Evolutionary conservation across 306 rosid genomes (phyloP).

Genomic region (Gastrolobium bilobum): DNA sequence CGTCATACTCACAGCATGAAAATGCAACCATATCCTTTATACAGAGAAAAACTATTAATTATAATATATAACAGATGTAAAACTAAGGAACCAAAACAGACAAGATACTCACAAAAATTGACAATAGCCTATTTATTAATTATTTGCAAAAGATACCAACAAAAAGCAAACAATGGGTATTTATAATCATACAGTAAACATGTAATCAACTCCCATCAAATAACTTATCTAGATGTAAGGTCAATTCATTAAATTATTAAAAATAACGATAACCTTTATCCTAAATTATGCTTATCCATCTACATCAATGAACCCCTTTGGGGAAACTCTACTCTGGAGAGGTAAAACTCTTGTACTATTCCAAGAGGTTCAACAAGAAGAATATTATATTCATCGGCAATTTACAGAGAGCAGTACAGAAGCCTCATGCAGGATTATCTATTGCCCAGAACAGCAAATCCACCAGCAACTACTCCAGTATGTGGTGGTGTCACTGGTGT

Average conservation of each 20-base stretch:
- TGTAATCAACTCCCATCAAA: slow-evolving; percentile 31
- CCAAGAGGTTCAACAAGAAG: slow-evolving; percentile 19
- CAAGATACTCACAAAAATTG: slow-evolving; percentile 4
- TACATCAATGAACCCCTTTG: background rate
- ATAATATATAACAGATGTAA: slow-evolving; percentile 28
- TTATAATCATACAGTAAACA: slow-evolving; percentile 23
- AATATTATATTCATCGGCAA: background rate
- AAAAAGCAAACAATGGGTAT: slow-evolving; percentile 12
- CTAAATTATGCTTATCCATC: slow-evolving; percentile 7
- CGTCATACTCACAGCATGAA: slow-evolving; percentile 96
- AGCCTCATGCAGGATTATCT: slow-evolving; percentile 31
- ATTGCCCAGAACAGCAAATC: background rate
- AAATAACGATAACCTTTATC: background rate
- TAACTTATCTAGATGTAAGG: background rate
- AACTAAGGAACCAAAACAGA: slow-evolving; percentile 5
- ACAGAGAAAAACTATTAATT: slow-evolving; percentile 40
- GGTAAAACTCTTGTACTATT: background rate
- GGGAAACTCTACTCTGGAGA: slow-evolving; percentile 19
- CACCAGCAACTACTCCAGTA: background rate
- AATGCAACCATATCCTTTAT: slow-evolving; percentile 97
- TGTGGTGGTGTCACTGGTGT: background rate
- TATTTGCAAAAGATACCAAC: background rate
- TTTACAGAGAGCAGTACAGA: slow-evolving; percentile 3
- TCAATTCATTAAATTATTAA: slow-evolving; percentile 12
- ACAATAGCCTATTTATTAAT: slow-evolving; percentile 25